A percentile compares a stretch with the other conserved stretches of the same genome.
Conservation (phyloP, 768 basidiomycete species). For the Suillus decipiens region DNA sequence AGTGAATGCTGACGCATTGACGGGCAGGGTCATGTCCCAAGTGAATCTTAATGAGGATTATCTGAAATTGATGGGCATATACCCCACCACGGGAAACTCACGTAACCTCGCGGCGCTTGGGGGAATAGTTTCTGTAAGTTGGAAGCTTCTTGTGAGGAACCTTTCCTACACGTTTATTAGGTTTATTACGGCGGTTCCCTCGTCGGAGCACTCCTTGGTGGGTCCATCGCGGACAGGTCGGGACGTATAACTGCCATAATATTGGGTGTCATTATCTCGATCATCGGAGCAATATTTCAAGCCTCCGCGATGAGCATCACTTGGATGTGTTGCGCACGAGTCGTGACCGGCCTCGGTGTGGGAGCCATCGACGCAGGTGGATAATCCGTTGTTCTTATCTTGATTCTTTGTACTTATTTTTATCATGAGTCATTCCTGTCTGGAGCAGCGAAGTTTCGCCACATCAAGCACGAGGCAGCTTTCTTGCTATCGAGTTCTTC, state of each 20-base stretch:
- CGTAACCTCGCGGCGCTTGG: conserved; percentile 14
- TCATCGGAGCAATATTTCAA: conserved; percentile 9
- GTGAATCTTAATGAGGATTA: conserved; percentile 12
- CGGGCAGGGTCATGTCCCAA: conserved; percentile 12
- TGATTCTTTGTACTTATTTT: not conserved
- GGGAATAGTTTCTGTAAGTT: conserved; percentile 14
- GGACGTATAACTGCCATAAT: conserved; percentile 13
- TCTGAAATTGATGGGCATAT: conserved; percentile 10
- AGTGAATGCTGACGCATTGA: not conserved
- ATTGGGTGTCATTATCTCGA: conserved; percentile 9
- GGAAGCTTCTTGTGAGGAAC: not conserved
- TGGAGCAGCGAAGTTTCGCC: conserved; percentile 13
- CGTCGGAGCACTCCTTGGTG: conserved; percentile 8
- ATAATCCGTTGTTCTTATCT: not conserved
- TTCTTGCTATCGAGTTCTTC: conserved; percentile 13
- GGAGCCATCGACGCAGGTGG: conserved; percentile 12
- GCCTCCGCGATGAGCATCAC: conserved; percentile 14
- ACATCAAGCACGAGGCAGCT: conserved; percentile 12
- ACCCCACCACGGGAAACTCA: conserved; percentile 11
- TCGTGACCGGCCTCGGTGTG: conserved; percentile 11
- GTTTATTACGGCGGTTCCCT: conserved; percentile 7
- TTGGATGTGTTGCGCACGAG: conserved; percentile 13
- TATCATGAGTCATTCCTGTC: conserved; percentile 7
- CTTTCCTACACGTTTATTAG: not conserved
- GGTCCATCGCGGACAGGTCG: conserved; percentile 9